Percentiles rank a stretch among this genome's conserved stretches.
Conservation (phyloP, 345 rosid genomes). For the Eucalyptus sp. region DNA sequence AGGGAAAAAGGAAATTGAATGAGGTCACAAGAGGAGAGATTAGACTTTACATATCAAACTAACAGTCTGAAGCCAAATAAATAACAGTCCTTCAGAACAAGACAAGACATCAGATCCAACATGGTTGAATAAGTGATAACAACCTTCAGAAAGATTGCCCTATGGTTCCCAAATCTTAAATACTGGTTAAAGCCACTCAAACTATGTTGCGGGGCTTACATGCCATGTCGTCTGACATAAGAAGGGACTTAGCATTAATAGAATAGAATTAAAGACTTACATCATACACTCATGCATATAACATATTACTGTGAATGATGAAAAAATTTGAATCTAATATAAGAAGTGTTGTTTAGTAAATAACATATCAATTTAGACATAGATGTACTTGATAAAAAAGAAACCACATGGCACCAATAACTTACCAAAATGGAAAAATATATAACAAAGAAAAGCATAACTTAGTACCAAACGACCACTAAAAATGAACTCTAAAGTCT, state of each 20-base stretch:
- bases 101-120: not conserved
- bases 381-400: not conserved
- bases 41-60: not conserved
- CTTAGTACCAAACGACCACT: not conserved
- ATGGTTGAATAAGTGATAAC: not conserved
- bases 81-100: not conserved
- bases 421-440: not conserved
- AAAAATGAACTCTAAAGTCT: not conserved
- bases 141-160: not conserved
- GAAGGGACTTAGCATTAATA: not conserved
- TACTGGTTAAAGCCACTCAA: not conserved
- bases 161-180: not conserved
- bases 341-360: not conserved
- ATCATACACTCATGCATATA: not conserved
- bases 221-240: not conserved
- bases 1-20: not conserved
- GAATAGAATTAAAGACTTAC: not conserved
- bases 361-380: not conserved
- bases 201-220: not conserved
- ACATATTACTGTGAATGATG: not conserved
- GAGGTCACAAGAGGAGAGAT: not conserved
- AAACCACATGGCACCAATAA: not conserved
- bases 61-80: not conserved
- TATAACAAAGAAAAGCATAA: not conserved
- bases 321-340: not conserved